Evolutionary conservation across 345 rosid genomes (phyloP), one percentile per base, ranked within the genome.

Genomic region (Hypericum androsaemum): DNA sequence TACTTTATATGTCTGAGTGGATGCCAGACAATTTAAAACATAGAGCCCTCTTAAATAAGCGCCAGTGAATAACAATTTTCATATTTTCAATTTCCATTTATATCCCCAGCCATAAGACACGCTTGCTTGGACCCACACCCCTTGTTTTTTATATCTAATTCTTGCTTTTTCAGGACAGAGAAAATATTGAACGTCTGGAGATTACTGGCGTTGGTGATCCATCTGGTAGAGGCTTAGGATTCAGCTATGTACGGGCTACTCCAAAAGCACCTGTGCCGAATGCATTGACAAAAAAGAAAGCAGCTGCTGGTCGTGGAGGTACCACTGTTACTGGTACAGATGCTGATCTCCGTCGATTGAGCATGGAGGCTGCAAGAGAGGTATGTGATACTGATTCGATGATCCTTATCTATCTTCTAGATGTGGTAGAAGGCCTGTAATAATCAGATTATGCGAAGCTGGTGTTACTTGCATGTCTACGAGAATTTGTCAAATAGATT

Each of bases 351-450:
- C 98, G 97, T 48, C 80, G 98, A 72, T 67, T 92, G 72, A 92
- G 97, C 74, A 88, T 92, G 98, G 98, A 92, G 72, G 98, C 97
- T 64, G 98, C 97, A 64, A 77, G 98, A 53, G 98, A 88, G 90
- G 97, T 92, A 57, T 49, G 68, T 47, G 43, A 54, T 16, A 53
- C 54, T 56, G 39, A 49, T 61, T 65, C 50, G 12, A 46, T 28
- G 5, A 12, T 15, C 48, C 10, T 12, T 12, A 45, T 5, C 50
- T 46, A 5, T 8, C 22, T 14, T 46, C 22, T 46, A 22, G 32
- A 22, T 22, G 2, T 22, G 32, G 32, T 22, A 22, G 32, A 22
- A 22, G 32, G 32, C 1, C 32, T 22, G 32, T 22, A 22, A 22
- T 22, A 22, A 22, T 22, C 32, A 22, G 32, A 22, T 22, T 22